These are phyloP conservation scores for Psilocybe sp. DNA, from an alignment of 768 basidiomycete species.

Conservation along the genomic window DNA sequence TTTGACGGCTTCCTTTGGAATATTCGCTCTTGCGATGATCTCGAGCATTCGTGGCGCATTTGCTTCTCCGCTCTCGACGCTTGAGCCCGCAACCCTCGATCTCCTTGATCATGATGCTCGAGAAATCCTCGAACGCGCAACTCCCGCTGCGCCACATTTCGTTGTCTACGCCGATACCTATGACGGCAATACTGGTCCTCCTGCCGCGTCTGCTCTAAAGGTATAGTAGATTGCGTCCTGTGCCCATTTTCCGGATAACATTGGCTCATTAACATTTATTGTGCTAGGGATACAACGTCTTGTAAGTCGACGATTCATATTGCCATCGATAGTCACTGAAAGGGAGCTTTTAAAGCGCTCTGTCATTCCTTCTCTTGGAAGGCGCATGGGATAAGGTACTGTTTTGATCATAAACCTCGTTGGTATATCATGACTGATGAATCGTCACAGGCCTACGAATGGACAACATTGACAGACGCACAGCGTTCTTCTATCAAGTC, in stretches of 20 bases:
- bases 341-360: constrained; percentile 28
- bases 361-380: constrained; percentile 51
- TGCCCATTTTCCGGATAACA: background rate
- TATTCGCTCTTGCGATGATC: constrained; percentile 3
- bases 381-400: constrained; percentile 56
- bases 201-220: constrained; percentile 39
- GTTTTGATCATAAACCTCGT: background rate
- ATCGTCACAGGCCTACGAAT: constrained; percentile 41
- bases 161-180: constrained; percentile 41
- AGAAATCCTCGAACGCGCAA: constrained; percentile 33
- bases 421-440: background rate
- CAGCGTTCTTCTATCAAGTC: constrained; percentile 48
- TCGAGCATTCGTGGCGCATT: constrained; percentile 1
- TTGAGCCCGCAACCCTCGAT: constrained; percentile 14
- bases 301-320: constrained; percentile 31
- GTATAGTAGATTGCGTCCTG: constrained; percentile 22
- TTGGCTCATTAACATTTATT: background rate
- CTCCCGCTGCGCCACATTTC: constrained; percentile 50
- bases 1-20: background rate
- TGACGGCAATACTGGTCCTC: constrained; percentile 46
- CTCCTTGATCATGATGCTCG: constrained; percentile 26
- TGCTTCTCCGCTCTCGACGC: constrained; percentile 12
- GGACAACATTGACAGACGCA: constrained; percentile 42
- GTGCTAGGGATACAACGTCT: constrained; percentile 55
- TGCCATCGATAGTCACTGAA: background rate